These are phyloP conservation scores for Sphagnurus paluster DNA, from an alignment of 1,284 basidiomycete genomes.

Conservation along the genomic window DNA sequence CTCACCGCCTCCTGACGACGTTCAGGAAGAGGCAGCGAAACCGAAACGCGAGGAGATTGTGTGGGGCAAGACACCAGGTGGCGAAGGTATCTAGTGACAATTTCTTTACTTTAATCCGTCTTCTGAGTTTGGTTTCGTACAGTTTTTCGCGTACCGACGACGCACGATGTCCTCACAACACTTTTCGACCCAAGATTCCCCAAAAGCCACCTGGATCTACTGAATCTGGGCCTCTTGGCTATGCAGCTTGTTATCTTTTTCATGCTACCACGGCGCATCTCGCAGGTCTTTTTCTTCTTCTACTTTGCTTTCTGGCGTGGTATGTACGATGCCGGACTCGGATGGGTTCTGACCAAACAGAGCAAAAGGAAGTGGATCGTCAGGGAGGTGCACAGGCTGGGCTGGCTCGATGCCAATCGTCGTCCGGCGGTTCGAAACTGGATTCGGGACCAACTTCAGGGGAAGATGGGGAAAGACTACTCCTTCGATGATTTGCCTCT, in stretches of 20 bases:
- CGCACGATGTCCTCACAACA: conserved; percentile 91
- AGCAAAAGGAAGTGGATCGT: conserved; percentile 95
- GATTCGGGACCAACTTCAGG: conserved; percentile 85
- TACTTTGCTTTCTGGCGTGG: conserved; percentile 94
- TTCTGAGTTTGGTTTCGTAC: background rate
- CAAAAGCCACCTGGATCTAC: conserved; percentile 89
- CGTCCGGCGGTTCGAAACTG: conserved; percentile 70
- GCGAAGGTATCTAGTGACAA: conserved; percentile 55
- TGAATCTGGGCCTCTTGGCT: conserved; percentile 81
- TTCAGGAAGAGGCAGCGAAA: conserved; percentile 5
- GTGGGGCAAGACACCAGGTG: conserved; percentile 86
- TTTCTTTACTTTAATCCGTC: background rate
- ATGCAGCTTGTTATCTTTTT: conserved; percentile 82
- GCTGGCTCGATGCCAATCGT: conserved; percentile 84
- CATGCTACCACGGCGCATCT: conserved; percentile 53
- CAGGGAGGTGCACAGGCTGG: conserved; percentile 71
- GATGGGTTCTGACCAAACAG: conserved; percentile 92
- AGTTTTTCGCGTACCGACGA: conserved; percentile 96
- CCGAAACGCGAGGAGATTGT: conserved; percentile 59
- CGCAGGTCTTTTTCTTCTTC: conserved; percentile 72
- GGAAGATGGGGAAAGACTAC: conserved; percentile 95
- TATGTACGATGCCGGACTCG: conserved; percentile 92
- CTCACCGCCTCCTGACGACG: conserved; percentile 14
- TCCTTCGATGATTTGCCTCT: conserved; percentile 84
- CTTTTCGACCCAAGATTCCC: conserved; percentile 87